Conservation (phyloP, 768 basidiomycete species). For the Lanmaoa pseudosensibilis region DNA sequence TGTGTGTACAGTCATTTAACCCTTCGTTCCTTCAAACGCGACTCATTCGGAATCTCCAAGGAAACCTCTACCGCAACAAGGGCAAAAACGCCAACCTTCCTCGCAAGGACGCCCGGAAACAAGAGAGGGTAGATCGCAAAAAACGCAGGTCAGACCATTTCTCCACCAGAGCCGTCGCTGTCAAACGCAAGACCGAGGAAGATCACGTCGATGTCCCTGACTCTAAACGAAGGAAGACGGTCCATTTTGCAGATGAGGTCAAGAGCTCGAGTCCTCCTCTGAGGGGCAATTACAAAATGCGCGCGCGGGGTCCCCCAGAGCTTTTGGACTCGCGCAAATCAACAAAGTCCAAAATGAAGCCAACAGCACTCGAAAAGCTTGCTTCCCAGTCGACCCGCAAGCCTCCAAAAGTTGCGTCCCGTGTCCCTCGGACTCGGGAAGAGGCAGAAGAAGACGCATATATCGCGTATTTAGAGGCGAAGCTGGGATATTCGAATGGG, state of each 20-base stretch:
- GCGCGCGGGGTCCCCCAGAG: not conserved
- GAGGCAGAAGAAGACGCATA: conserved; percentile 80
- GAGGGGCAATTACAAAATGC: not conserved
- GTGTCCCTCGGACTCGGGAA: conserved; percentile 33
- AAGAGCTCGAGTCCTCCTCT: not conserved
- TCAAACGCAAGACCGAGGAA: conserved; percentile 43
- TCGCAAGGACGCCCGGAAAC: conserved; percentile 66
- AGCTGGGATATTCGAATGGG: conserved; percentile 56
- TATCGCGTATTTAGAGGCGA: conserved; percentile 79
- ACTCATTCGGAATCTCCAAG: conserved; percentile 5
- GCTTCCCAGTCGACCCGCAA: conserved; percentile 17
- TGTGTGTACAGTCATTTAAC: conserved; percentile 1
- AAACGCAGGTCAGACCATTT: conserved; percentile 64
- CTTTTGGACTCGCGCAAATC: not conserved
- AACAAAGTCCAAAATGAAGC: conserved; percentile 15
- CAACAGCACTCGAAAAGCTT: conserved; percentile 38
- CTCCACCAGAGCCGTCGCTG: conserved; percentile 29
- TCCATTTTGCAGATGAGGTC: conserved; percentile 12
- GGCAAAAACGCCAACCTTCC: conserved; percentile 27
- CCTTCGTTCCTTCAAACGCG: not conserved
- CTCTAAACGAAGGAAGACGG: conserved; percentile 45
- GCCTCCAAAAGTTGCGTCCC: not conserved
- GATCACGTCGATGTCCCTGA: conserved; percentile 48
- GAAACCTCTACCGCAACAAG: conserved; percentile 4
- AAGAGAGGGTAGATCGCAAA: conserved; percentile 58